Evolutionary conservation across 2,329 filamentous ascomycete species (phyloP), one percentile per base, ranked within the genome.

Genomic region (Hypoxylon sp.): DNA sequence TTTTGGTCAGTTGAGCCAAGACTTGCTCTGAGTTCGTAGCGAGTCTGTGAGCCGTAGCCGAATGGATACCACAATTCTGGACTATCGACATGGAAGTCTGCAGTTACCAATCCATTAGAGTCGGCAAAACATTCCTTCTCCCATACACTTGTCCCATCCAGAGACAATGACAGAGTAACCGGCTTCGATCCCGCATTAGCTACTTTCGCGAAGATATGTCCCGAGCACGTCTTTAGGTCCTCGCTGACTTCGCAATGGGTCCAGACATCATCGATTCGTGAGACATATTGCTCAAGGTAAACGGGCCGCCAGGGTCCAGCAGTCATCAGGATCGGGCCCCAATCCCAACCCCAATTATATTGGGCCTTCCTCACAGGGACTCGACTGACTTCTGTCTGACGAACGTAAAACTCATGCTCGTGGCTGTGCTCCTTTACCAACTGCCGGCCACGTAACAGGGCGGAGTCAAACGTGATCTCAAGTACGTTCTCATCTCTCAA

Each of bases 271-370:
- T 84, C 79, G 4, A 93, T 76, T 15, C 85, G 80, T 7, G 82
- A 80, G 41, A 79, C 74, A 62, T 90, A 93, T 0, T 83, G 82
- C 73, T 94, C 90, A 1, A 93, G 75, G 11, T 82, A 82, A 1
- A 93, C 82, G 1, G 87, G 84, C 64, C 85, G 85, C 90, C 91
- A 93, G 2, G 87, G 85, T 0, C 88, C 88, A 7, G 82, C 84
- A 0, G 87, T 88, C 74, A 87, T 82, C 53, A 90, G 69, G 6
- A 88, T 81, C 0, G 88, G 88, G 0, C 88, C 89, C 89, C 88
- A 90, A 70, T 91, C 88, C 88, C 88, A 91, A 4, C 89, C 87
- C 87, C 87, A 91, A 68, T 90, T 85, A 68, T 88, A 91, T 73
- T 91, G 89, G 0, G 88, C 86, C 71, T 91, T 91, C n/a, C 89